A percentile compares a stretch with the other conserved stretches of the same genome.
phyloP scores from a whole-genome alignment of 2,329 filamentous ascomycete species.

The Apiospora marii region DNA sequence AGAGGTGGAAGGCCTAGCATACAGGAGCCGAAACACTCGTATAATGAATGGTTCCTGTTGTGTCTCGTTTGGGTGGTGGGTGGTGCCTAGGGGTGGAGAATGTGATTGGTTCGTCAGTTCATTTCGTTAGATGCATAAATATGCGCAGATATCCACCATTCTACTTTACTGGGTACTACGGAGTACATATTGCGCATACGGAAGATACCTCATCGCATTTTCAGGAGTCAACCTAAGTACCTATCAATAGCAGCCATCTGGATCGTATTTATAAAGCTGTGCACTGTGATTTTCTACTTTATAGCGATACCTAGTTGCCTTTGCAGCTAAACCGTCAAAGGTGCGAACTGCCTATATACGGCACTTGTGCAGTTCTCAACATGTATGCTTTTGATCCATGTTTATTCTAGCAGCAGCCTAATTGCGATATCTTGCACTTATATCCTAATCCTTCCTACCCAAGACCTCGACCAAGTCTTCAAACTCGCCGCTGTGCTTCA shows the following conservation, averaged over 20 bases:
- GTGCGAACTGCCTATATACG: neutral
- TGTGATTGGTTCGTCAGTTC: neutral
- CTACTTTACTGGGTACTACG: neutral
- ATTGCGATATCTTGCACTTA: neutral
- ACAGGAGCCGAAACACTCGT: neutral
- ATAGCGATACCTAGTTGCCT: neutral
- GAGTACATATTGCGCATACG: too few relatives aligned
- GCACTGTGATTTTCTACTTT: neutral
- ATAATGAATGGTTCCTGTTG: neutral
- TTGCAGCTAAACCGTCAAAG: neutral
- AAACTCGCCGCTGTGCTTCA: constrained; percentile 62
- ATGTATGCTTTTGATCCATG: neutral
- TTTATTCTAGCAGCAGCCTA: neutral
- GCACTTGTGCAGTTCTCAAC: neutral
- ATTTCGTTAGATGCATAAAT: neutral
- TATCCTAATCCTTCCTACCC: neutral
- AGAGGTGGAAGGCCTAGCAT: neutral
- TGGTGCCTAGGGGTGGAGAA: constrained; percentile 8
- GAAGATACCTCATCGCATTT: neutral
- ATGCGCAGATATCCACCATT: neutral
- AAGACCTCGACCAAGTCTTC: constrained; percentile 46
- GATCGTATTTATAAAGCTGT: neutral
- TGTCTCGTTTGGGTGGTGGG: constrained; percentile 9
- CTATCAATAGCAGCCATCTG: neutral
- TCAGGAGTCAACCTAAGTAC: neutral